Evolutionary conservation across 2,329 filamentous ascomycete genomes (phyloP).

Genomic region (Claviceps digitariae): DNA sequence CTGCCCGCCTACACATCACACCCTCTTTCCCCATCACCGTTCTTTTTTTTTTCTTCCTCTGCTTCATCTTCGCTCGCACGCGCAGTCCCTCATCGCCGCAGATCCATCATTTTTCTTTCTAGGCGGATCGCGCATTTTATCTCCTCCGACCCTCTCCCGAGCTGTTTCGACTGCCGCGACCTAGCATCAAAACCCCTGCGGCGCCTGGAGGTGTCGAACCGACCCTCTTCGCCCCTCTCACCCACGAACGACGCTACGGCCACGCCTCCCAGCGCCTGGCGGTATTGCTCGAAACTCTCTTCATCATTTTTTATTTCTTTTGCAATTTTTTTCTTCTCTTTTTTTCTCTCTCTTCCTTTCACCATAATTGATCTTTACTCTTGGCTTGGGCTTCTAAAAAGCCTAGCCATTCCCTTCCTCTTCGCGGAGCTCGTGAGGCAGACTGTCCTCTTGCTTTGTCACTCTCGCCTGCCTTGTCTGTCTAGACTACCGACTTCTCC

Average conservation of each 20-base stretch:
- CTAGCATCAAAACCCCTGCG: conserved; percentile 6
- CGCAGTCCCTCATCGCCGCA: conserved; percentile 1
- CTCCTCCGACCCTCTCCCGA: neutral
- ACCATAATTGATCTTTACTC: conserved; percentile 1
- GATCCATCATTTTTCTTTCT: neutral
- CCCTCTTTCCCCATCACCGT: conserved; percentile 6
- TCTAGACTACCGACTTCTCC: conserved; percentile 7
- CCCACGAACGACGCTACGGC: conserved; percentile 12
- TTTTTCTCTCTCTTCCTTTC: neutral
- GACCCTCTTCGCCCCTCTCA: conserved; percentile 12
- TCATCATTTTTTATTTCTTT: no score
- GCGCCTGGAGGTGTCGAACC: conserved; percentile 5
- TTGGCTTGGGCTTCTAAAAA: conserved; percentile 14
- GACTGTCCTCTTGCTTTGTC: conserved; percentile 6
- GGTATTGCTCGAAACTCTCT: conserved; percentile 7
- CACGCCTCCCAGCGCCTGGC: conserved; percentile 19
- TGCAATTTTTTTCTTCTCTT: no score
- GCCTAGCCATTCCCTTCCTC: conserved; percentile 9
- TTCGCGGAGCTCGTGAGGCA: conserved; percentile 4
- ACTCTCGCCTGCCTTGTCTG: conserved; percentile 7
- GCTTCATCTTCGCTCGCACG: conserved; percentile 1
- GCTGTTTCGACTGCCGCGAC: conserved; percentile 6
- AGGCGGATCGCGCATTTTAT: conserved; percentile 5
- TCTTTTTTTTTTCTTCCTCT: neutral
- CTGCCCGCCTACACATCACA: conserved; percentile 6